phyloP scores from a whole-genome alignment of 108 stramenopile species.

The Epipyxis sp. region DNA sequence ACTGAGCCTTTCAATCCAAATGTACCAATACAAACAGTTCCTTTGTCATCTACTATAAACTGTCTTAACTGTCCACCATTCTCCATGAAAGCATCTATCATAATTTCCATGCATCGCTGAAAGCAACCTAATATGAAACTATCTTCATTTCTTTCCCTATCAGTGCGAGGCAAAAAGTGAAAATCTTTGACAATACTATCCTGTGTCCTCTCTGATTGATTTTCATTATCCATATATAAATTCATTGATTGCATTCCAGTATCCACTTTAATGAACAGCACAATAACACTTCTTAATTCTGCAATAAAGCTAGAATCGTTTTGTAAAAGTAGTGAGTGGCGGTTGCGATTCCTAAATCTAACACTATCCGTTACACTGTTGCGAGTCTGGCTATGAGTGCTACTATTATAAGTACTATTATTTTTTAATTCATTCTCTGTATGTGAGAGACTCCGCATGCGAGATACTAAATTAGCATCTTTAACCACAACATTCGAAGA shows the following conservation, averaged over 20 bases:
- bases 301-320: not conserved
- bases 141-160: not conserved
- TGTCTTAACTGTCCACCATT: conserved; percentile 41
- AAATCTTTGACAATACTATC: not conserved
- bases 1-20: conserved; percentile 43
- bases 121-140: not conserved
- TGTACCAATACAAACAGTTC: conserved; percentile 40
- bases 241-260: not conserved
- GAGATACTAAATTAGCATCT: not conserved
- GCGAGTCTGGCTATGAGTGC: not conserved
- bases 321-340: not conserved
- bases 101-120: not conserved
- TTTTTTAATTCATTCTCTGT: too few relatives aligned
- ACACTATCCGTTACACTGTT: not conserved
- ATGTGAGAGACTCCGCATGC: too few relatives aligned
- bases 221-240: not conserved
- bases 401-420: not conserved
- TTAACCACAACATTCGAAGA: not conserved
- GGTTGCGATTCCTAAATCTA: not conserved
- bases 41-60: conserved; percentile 49
- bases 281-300: not conserved
- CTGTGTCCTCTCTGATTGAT: not conserved
- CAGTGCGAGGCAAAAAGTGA: not conserved
- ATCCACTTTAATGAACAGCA: not conserved
- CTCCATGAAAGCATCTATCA: not conserved